phyloP scores from a whole-genome alignment of 2,329 filamentous ascomycete species.

The Ophiocordyceps camponoti-saundersi region DNA sequence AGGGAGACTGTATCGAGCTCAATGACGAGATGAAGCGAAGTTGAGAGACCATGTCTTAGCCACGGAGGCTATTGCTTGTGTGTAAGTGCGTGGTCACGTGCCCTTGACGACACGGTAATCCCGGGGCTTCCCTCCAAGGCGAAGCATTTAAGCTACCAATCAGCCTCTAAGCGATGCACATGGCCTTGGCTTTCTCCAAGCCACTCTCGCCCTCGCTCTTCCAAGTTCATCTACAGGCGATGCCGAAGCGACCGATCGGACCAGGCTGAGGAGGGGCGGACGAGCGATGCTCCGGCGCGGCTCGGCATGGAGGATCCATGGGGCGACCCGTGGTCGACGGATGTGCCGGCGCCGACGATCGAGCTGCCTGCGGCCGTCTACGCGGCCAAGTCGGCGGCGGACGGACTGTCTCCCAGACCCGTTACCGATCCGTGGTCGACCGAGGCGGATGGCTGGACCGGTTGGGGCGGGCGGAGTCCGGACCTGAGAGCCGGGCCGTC shows the following conservation, averaged over 20 bases:
- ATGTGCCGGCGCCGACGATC: conserved; percentile 16
- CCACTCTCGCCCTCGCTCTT: no score
- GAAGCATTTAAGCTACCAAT: no score
- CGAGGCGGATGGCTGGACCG: not conserved
- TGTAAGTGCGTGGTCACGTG: not conserved
- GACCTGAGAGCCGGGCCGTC: not conserved
- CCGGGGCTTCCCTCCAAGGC: not conserved
- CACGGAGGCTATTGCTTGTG: not conserved
- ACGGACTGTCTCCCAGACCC: conserved; percentile 1
- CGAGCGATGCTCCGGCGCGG: conserved; percentile 2
- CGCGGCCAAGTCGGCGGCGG: conserved; percentile 13
- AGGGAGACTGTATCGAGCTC: not conserved
- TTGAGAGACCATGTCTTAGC: not conserved
- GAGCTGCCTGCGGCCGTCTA: conserved; percentile 16
- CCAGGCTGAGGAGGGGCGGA: not conserved
- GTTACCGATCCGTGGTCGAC: not conserved
- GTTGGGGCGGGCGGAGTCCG: conserved; percentile 3
- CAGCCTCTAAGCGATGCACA: not conserved
- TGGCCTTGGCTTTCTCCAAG: not conserved
- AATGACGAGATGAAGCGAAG: not conserved
- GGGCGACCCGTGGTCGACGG: conserved; percentile 40
- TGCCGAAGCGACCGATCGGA: not conserved
- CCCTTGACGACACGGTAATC: not conserved
- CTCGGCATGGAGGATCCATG: conserved; percentile 44
- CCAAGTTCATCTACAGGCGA: not conserved